These are phyloP conservation scores for Penicillium corylophilum DNA, from an alignment of 2,329 filamentous ascomycete species.

Conservation along the genomic window DNA sequence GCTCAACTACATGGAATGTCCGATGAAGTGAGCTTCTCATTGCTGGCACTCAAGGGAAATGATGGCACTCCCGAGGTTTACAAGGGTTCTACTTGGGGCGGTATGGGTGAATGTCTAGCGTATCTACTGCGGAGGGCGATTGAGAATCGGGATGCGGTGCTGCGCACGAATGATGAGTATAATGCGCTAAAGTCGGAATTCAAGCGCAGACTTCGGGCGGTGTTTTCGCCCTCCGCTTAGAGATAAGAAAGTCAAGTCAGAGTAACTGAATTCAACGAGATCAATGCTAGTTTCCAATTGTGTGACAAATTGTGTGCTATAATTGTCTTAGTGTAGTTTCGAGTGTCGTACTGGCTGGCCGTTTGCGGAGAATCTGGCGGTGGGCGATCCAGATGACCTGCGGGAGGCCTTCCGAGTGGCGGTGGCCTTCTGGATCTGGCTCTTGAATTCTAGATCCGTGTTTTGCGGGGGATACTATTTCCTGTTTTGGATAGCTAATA, in stretches of 20 bases:
- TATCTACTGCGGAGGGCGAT: slow-evolving; percentile 62
- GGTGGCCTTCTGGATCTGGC: neutral
- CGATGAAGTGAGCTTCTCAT: slow-evolving; percentile 57
- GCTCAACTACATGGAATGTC: slow-evolving; percentile 62
- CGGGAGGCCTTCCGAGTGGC: slow-evolving; percentile 14
- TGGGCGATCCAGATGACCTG: neutral
- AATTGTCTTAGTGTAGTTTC: too few species aligned
- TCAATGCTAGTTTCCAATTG: neutral
- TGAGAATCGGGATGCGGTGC: slow-evolving; percentile 61
- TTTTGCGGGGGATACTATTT: neutral
- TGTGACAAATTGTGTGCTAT: neutral
- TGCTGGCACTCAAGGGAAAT: slow-evolving; percentile 46
- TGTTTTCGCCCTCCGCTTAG: slow-evolving; percentile 11
- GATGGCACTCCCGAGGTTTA: slow-evolving; percentile 46
- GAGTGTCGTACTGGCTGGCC: neutral
- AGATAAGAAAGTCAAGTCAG: slow-evolving; percentile 2
- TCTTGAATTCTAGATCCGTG: neutral
- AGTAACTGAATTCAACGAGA: slow-evolving; percentile 1
- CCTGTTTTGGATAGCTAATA: neutral
- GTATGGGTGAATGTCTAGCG: slow-evolving; percentile 72
- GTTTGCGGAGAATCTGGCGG: neutral
- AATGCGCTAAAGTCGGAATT: slow-evolving; percentile 28
- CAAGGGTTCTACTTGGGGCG: slow-evolving; percentile 60
- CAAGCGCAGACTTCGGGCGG: slow-evolving; percentile 10
- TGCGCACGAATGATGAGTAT: slow-evolving; percentile 49